Evolutionary conservation across 2,329 filamentous ascomycete genomes (phyloP).

Genomic region (Xenoacremonium recifei): DNA sequence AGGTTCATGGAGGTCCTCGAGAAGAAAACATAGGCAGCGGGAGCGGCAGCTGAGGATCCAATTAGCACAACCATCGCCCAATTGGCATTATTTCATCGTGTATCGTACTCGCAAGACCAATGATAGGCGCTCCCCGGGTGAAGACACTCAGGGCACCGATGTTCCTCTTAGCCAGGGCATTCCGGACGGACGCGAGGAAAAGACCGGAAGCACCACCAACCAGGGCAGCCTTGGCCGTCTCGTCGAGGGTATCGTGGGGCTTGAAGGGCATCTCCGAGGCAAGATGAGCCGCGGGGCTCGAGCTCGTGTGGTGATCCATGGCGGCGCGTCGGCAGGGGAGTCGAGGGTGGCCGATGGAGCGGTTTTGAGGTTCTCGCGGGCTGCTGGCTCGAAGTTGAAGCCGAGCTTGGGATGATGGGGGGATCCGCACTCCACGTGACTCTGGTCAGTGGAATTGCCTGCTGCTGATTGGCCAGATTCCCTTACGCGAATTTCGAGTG

Average conservation of each 20-base stretch:
- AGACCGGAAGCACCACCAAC: constrained; percentile 67
- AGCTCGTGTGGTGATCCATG: constrained; percentile 33
- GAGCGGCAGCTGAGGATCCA: constrained; percentile 49
- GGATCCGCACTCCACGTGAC: constrained; percentile 31
- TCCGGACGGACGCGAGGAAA: constrained; percentile 76
- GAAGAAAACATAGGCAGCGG: constrained; percentile 76
- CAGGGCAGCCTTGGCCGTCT: constrained; percentile 61
- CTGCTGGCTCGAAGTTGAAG: constrained; percentile 25
- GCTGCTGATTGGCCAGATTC: constrained; percentile 31
- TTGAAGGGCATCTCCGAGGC: constrained; percentile 50
- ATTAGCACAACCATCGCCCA: constrained; percentile 18
- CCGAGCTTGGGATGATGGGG: constrained; percentile 19
- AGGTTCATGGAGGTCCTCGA: constrained; percentile 78
- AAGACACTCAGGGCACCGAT: constrained; percentile 79
- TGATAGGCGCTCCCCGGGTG: constrained; percentile 72
- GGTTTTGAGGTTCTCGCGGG: constrained; percentile 25
- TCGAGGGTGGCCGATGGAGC: constrained; percentile 17
- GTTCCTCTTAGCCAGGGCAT: constrained; percentile 81
- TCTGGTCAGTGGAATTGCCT: constrained; percentile 33
- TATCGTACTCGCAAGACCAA: constrained; percentile 47
- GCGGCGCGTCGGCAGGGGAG: constrained; percentile 19
- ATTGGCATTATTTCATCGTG: constrained; percentile 11
- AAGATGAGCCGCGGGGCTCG: constrained; percentile 25
- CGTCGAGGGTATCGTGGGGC: constrained; percentile 71
- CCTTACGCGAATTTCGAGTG: no score